Base-by-base conservation (phyloP, 257 asterid genomes). In the Scutellaria baicalensis region DNA sequence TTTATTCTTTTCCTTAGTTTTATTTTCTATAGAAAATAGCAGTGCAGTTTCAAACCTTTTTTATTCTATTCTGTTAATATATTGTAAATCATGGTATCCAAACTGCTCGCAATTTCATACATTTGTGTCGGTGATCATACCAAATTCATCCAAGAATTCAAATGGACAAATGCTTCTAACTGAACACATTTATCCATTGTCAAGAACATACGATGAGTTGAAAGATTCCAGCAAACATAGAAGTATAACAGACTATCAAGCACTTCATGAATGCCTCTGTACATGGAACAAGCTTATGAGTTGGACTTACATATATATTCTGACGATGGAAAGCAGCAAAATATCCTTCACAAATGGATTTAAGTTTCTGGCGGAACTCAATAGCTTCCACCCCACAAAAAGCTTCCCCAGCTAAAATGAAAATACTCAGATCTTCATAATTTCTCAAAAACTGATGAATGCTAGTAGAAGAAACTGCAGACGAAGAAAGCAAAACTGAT, bases 301-400 rank as follows among this genome's bases (percentile, higher is more conserved):
- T 62, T 68, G 77, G 65, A 84, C 99, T 89, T 89, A 94, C 99
- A 78, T 86, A 84, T 69, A 88, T 84, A 83, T 87, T 94, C 84
- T 94, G 98, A 77, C 97, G 98, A 77, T 94, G 99, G 77, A 89
- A 92, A 79, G 98, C 86, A 81, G 81, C 84, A 83, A 91, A 84
- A 80, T 92, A 94, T 75, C 86, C 82, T 77, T 84, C 95, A 70
- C 98, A 89, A 67, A 89, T 86, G 71, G 88, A 78, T 84, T 92
- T 94, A 71, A 94, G 87, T 83, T 89, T 94, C 87, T 89, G 97
- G 80, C 99, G 91, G 82, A 94, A 94, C 66, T 94, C 99, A 79
- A 81, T 78, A 54, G 97, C 99, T 84, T 94, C 93, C 39, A 75
- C 64, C 64, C 97, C 99, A 71, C 98, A 94, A 78, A 94, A 94